These are phyloP conservation scores for Exophiala sideris DNA, from an alignment of 2,329 filamentous ascomycete species.

Conservation along the genomic window DNA sequence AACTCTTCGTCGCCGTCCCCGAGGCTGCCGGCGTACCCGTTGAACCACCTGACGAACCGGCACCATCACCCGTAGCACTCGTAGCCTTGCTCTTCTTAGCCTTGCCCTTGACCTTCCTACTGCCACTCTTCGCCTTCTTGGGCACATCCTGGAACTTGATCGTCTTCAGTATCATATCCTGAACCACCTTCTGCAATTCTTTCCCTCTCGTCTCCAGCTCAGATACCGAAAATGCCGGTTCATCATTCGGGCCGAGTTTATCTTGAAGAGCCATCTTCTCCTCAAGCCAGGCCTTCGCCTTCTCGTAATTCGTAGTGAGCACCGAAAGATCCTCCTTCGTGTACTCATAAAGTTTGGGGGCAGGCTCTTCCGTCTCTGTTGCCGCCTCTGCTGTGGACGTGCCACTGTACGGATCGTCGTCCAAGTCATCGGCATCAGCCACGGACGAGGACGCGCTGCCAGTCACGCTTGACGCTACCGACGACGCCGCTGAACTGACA, in stretches of 20 bases:
- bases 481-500: constrained; percentile 49
- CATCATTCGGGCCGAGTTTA: constrained; percentile 64
- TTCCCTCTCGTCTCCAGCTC: constrained; percentile 68
- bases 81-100: constrained; percentile 31
- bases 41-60: constrained; percentile 1
- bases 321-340: constrained; percentile 66
- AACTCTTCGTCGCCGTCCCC: constrained; percentile 10
- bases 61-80: constrained; percentile 1
- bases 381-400: constrained; percentile 32
- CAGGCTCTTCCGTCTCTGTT: constrained; percentile 34
- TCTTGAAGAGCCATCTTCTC: constrained; percentile 68
- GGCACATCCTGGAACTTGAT: constrained; percentile 52
- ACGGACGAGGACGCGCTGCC: constrained; percentile 46
- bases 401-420: constrained; percentile 60
- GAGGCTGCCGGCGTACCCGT: constrained; percentile 6
- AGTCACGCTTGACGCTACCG: constrained; percentile 43
- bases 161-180: constrained; percentile 68
- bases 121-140: constrained; percentile 23
- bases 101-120: constrained; percentile 34
- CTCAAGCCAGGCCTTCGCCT: constrained; percentile 69
- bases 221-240: constrained; percentile 70
- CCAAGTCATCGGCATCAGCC: constrained; percentile 63
- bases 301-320: constrained; percentile 61
- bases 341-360: constrained; percentile 57
- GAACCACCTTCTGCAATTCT: constrained; percentile 67